These are phyloP conservation scores for Cardamine chenopodiifolia DNA, from an alignment of 345 rosid species.

Conservation along the genomic window DNA sequence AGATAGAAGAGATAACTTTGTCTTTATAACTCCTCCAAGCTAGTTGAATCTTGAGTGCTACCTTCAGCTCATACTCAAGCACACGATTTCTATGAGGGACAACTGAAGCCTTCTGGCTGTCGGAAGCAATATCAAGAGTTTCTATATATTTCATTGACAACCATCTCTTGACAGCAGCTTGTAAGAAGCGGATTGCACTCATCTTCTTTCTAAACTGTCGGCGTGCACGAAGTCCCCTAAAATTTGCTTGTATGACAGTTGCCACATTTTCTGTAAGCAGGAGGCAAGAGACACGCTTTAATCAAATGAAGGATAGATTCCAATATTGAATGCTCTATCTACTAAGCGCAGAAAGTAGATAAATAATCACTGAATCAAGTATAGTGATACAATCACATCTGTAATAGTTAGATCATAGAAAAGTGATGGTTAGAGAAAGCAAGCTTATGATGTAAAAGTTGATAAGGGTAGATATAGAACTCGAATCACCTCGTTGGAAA, in stretches of 20 bases:
- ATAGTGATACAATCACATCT: slow-evolving; percentile 15
- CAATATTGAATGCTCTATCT: slow-evolving; percentile 3
- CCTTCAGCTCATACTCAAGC: slow-evolving; percentile 42
- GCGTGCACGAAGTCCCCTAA: slow-evolving; percentile 53
- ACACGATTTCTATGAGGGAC: not conserved
- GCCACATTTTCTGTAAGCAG: slow-evolving; percentile 63
- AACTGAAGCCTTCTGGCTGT: not conserved
- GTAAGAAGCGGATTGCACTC: slow-evolving; percentile 54
- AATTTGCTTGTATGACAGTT: slow-evolving; percentile 61
- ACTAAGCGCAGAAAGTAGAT: slow-evolving; percentile 8
- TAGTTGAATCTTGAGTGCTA: slow-evolving; percentile 61
- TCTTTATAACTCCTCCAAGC: slow-evolving; percentile 56
- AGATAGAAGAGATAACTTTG: slow-evolving; percentile 51
- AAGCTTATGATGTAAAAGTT: slow-evolving; percentile 9
- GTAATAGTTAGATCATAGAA: not conserved
- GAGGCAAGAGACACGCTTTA: slow-evolving; percentile 14
- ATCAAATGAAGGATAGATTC: slow-evolving; percentile 24
- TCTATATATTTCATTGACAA: slow-evolving; percentile 52
- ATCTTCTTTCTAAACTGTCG: slow-evolving; percentile 51
- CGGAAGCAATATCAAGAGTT: not conserved
- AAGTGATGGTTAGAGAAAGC: not conserved
- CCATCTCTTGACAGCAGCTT: slow-evolving; percentile 61
- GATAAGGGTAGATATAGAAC: slow-evolving; percentile 16
- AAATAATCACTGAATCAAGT: not conserved
- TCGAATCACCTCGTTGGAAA: slow-evolving; percentile 53